Percentiles rank a stretch among this genome's conserved stretches.
phyloP scores from a whole-genome alignment of 2,329 filamentous ascomycete species.

The Penicillium polonicum region DNA sequence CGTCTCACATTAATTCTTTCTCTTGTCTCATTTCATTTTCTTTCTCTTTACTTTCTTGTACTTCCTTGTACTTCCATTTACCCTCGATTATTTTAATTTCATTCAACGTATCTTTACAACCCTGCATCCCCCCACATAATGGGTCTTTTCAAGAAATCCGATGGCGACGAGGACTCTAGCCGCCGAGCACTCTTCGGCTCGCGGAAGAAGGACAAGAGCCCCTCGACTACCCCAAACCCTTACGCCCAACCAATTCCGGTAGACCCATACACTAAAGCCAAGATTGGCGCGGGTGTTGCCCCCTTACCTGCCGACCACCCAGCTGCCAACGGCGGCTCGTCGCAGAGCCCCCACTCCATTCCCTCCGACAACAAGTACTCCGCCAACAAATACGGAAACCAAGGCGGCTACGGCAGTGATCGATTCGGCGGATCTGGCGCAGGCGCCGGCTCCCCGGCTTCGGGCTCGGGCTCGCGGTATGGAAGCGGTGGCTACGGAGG shows the following conservation, averaged over 20 bases:
- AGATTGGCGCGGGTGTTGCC: slow-evolving; percentile 44
- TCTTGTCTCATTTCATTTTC: slow-evolving; percentile 12
- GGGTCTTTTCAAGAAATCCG: slow-evolving; percentile 54
- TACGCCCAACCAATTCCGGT: slow-evolving; percentile 55
- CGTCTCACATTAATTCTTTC: slow-evolving; percentile 12
- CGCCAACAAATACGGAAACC: slow-evolving; percentile 45
- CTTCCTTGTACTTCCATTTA: background rate
- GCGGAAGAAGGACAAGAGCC: slow-evolving; percentile 55
- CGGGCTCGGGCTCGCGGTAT: slow-evolving; percentile 45
- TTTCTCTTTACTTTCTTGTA: slow-evolving; percentile 4
- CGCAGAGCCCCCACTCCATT: slow-evolving; percentile 29
- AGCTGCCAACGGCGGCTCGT: slow-evolving; percentile 23
- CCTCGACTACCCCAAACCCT: slow-evolving; percentile 54
- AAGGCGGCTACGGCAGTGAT: slow-evolving; percentile 52
- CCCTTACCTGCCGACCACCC: slow-evolving; percentile 37
- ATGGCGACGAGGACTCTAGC: slow-evolving; percentile 52
- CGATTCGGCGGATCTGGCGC: slow-evolving; percentile 49
- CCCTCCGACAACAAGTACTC: slow-evolving; percentile 37
- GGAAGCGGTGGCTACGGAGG: slow-evolving; percentile 56
- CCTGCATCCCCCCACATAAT: slow-evolving; percentile 17
- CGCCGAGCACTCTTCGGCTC: slow-evolving; percentile 60
- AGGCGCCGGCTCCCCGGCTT: slow-evolving; percentile 29
- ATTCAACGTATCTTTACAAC: background rate
- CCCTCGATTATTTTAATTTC: background rate
- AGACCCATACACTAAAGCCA: slow-evolving; percentile 56